Percentiles rank a stretch among this genome's conserved stretches.
Evolutionary conservation across 2,329 filamentous ascomycete species (phyloP).

Genomic region (Xylaria polymorpha): DNA sequence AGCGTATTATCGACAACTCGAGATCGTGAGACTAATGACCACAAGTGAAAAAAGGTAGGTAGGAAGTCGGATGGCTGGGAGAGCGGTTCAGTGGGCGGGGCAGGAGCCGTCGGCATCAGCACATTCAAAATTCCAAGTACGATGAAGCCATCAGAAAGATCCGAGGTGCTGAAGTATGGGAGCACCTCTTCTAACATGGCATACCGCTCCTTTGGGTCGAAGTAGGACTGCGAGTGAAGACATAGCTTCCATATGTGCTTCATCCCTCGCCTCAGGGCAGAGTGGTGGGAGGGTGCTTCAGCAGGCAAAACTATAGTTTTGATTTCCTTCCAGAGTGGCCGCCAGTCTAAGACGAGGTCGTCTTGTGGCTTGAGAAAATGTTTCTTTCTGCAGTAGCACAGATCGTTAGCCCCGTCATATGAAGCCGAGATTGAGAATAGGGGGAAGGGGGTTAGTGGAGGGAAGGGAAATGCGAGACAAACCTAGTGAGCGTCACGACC

Average conservation of each 20-base stretch:
- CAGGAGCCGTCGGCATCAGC: conserved; percentile 84
- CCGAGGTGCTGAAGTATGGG: conserved; percentile 92
- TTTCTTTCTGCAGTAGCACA: conserved; percentile 73
- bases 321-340: conserved; percentile 89
- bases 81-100: conserved; percentile 75
- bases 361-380: conserved; percentile 93
- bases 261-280: conserved; percentile 64
- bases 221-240: conserved; percentile 90
- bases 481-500: conserved; percentile 97
- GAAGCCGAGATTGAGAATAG: conserved; percentile 21
- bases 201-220: conserved; percentile 87
- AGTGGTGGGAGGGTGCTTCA: conserved; percentile 77
- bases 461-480: conserved; percentile 51
- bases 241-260: conserved; percentile 86
- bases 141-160: conserved; percentile 90
- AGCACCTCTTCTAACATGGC: conserved; percentile 84
- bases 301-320: conserved; percentile 89
- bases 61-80: conserved; percentile 90
- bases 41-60: conserved; percentile 95
- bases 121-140: conserved; percentile 89
- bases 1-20: conserved; percentile 88
- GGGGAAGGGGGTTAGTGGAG: not conserved
- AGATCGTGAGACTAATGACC: conserved; percentile 92
- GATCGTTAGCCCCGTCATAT: conserved; percentile 25
- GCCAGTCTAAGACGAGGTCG: conserved; percentile 93